Evolutionary conservation across 306 rosid genomes (phyloP), one percentile per base, ranked within the genome.

Genomic region (Ormosia emarginata): DNA sequence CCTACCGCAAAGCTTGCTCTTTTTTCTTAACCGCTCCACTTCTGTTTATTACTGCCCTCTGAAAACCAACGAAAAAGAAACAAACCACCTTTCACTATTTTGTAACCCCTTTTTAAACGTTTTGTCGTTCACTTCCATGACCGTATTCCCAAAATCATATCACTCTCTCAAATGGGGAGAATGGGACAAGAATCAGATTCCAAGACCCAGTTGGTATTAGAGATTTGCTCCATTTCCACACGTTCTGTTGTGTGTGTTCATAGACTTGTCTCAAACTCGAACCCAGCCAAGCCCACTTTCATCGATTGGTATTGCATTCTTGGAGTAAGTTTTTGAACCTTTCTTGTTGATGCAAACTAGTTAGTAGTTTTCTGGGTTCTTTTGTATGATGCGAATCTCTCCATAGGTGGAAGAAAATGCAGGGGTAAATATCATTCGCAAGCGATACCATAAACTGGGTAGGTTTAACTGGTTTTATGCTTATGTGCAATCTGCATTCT

Each of bases 261-360:
- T 39, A 82, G 81, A 65, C 86, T 78, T 64, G 74, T 65, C 57
- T 64, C 84, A 29, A 71, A 24, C 24, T 24, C 24, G 1, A 24
- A 79, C 89, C 63, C 88, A 3, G 3, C 71, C 17, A 78, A 74
- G 12, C 4, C 87, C 17, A 71, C 77, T 66, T 90, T 95, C 80
- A 46, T 91, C 10, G 99, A 95, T 77, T 95, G 99, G 99, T 95
- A 95, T 77, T 93, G 86, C 83, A 79, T 95, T 85, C 92, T 95
- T 74, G 93, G 97, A 78, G 99, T 95, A 87, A 56, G 97, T 83
- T 83, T 81, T 77, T 63, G 8, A 32, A 17, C n/a, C 49, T 57
- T 53, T 63, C 66, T 41, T 49, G 13, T 82, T 9, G 11, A 40
- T 49, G 58, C 75, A 50, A 59, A 49, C 2, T 33, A 13, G 24